Evolutionary conservation across 2,329 filamentous ascomycete genomes (phyloP).

Genomic region (Westerdykella aurantiaca): DNA sequence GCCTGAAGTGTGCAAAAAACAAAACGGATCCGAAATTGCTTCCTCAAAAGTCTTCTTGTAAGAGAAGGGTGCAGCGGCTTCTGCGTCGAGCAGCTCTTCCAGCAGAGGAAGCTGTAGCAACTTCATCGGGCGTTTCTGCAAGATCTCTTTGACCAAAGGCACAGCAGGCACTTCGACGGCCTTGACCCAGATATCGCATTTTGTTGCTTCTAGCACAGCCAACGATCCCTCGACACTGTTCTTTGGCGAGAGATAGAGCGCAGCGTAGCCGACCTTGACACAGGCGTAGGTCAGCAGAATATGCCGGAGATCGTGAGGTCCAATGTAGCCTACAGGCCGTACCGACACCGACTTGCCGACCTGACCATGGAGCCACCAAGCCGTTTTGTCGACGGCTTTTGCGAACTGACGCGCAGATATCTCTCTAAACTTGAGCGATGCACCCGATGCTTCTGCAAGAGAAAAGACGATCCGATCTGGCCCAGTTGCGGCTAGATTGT

Average conservation of each 20-base stretch:
- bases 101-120: conserved; percentile 12
- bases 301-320: too few relatives aligned
- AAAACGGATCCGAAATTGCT: conserved; percentile 18
- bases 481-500: too few relatives aligned
- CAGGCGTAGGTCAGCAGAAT: too few relatives aligned
- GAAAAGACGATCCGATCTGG: too few relatives aligned
- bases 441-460: too few relatives aligned
- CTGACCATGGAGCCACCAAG: too few relatives aligned
- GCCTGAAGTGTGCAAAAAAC: conserved; percentile 29
- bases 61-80: conserved; percentile 7
- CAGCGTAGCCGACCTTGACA: too few relatives aligned
- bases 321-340: too few relatives aligned
- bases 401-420: too few relatives aligned
- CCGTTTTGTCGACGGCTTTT: too few relatives aligned
- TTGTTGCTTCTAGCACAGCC: conserved; percentile 14
- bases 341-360: too few relatives aligned
- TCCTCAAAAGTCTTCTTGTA: conserved; percentile 17
- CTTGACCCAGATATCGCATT: conserved; percentile 16
- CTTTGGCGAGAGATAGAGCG: conserved; percentile 17
- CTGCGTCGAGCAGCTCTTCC: conserved; percentile 10
- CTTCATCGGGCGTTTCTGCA: conserved; percentile 8
- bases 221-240: conserved; percentile 17
- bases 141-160: conserved; percentile 9
- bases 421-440: too few relatives aligned
- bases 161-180: conserved; percentile 2